Evolutionary conservation across 441 rosid species (phyloP), one percentile per base, ranked within the genome.

Genomic region (Mallotus japonicus): DNA sequence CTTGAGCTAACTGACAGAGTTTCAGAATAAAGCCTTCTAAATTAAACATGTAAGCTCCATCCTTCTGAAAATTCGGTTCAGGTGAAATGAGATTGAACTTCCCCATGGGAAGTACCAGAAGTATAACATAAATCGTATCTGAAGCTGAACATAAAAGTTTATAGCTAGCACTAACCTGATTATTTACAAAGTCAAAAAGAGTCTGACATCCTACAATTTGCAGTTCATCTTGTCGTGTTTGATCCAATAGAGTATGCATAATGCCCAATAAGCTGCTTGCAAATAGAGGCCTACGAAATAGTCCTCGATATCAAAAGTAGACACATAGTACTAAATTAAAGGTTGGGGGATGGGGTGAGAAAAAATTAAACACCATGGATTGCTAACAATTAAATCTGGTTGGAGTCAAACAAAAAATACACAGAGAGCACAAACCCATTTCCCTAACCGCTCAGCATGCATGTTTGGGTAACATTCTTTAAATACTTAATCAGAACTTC

Each of bases 11-110:
- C 59, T 84, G 89, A 76, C 95, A 89, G 65, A 94, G 87, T 79
- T 88, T 87, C 37, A 95, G 92, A 75, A 94, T 83, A 77, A 90
- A 86, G 69, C 87, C 91, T 87, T 94, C 99, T 73, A 92, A 88
- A 78, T 83, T 90, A 81, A 90, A 90, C 86, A 92, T 78, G 81
- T 86, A 86, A 71, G 90, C 87, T 64, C 91, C 97, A 62, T 90
- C 95, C 69, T 76, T 88, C 99, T 92, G 91, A 73, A 79, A 80
- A 83, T 61, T 70, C 76, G n/a, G 64, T 67, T 49, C 62, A 40
- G 62, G 56, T 58, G 34, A 81, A 72, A 62, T 47, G 68, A 80
- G 75, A 15, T 66, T 66, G 59, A 73, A 40, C 54, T 63, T 47
- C 64, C 60, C 62, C 42, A 56, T 12, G 32, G 2, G 37, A 61